Conservation (phyloP, 2,329 filamentous ascomycete genomes). For the Microsporum canis region DNA sequence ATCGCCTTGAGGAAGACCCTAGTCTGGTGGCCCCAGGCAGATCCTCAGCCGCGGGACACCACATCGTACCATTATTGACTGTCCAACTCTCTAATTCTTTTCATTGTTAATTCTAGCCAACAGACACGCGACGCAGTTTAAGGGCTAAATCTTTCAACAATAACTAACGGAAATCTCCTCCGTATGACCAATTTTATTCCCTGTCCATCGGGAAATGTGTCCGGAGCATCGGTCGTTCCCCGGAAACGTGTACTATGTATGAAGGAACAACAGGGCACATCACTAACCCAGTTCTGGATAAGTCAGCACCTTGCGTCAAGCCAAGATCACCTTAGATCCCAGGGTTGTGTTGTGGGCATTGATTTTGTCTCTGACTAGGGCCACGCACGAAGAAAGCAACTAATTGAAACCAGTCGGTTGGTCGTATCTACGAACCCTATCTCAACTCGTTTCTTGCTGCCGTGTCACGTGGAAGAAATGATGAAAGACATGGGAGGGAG, state of each 20-base stretch:
- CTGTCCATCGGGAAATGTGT: neutral
- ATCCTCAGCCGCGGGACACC: slow-evolving; percentile 1
- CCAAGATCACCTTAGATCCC: neutral
- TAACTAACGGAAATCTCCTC: too few relatives aligned
- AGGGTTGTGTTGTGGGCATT: neutral
- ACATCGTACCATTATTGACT: neutral
- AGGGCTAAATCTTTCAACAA: neutral
- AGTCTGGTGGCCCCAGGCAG: neutral
- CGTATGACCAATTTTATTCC: neutral
- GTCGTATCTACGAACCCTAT: slow-evolving; percentile 4
- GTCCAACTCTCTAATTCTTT: neutral
- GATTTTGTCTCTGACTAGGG: neutral
- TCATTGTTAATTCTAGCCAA: neutral
- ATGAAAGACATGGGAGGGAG: neutral
- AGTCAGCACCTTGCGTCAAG: neutral
- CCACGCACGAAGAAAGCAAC: neutral
- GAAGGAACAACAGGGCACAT: neutral
- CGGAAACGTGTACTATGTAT: neutral
- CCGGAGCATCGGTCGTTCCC: neutral
- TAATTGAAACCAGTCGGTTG: slow-evolving; percentile 2
- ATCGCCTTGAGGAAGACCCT: neutral
- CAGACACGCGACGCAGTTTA: neutral
- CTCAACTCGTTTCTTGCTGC: neutral
- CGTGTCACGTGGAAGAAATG: slow-evolving; percentile 1
- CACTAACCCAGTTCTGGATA: neutral